Base-by-base conservation (phyloP, 2,329 filamentous ascomycete species). In the Fusarium sp. region DNA sequence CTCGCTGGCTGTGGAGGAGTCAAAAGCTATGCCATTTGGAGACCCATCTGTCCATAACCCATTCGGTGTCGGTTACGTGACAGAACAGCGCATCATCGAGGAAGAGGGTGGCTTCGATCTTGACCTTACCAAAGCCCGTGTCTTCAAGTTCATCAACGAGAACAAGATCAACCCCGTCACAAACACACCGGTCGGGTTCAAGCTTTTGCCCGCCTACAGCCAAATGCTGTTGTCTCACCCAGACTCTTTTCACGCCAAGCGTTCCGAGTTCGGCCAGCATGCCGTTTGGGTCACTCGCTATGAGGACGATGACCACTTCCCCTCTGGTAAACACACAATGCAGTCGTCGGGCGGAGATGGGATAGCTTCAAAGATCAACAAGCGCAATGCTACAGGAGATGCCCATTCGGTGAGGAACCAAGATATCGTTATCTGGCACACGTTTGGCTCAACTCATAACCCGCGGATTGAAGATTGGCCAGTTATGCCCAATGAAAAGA, bases 381-480 rank as follows among this genome's bases (percentile, higher is more conserved):
- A 51, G 16, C 68, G 78, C 2, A 56, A 54, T 13, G 54, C 52
- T 8, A 79, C 82, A 3, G 34, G 62, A 9, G 18, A 28, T 6
- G 15, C 31, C 81, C 86, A 47, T 75, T 84, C 30, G 71, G 85
- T 77, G 79, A 68, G 80, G 51, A 68, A 90, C 62, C 79, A 83
- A 18, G 85, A 89, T 43, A 83, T 89, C 41, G 86, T 90, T 2
- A 78, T 90, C 6, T 90, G 87, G 86, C 83, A 88, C 16, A 86
- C 87, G 4, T 86, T 85, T 72, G 82, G 90, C 16, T 86, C 90
- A 28, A 92, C 90, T 36, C 90, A 92, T 68, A 88, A 90, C 27
- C 89, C 90, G 0, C 82, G 90, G 0, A 84, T 88, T 11, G 90
- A 92, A 70, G 90, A 92, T 73, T 92, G 90, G 82, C 90, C 89